Conservation (phyloP, 2,329 filamentous ascomycete species). For the Penicillium verrucosum region DNA sequence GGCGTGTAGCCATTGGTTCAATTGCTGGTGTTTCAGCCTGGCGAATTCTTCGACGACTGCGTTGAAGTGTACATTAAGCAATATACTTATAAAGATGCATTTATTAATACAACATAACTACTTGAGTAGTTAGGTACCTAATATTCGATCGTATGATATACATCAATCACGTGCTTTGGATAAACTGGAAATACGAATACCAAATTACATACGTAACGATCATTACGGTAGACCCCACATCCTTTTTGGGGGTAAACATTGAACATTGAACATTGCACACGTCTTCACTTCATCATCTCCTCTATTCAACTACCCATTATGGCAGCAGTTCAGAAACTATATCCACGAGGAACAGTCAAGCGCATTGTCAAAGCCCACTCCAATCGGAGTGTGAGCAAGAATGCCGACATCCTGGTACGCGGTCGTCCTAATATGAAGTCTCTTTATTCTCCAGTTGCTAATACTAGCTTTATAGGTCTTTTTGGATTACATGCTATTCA, state of each 20-base stretch:
- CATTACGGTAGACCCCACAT: neutral
- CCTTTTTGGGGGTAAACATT: neutral
- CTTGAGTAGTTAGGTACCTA: too few species aligned
- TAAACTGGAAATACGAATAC: neutral
- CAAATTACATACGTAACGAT: neutral
- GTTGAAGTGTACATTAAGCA: neutral
- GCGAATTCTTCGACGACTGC: constrained; percentile 25
- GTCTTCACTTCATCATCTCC: neutral
- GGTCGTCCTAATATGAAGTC: constrained; percentile 20
- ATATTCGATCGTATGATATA: neutral
- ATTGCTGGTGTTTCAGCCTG: constrained; percentile 29
- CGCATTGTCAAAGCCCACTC: constrained; percentile 89
- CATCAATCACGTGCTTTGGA: neutral
- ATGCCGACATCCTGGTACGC: constrained; percentile 75
- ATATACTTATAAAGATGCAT: neutral
- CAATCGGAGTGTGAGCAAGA: constrained; percentile 74
- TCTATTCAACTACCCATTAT: constrained; percentile 37
- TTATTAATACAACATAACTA: too few species aligned
- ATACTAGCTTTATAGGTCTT: constrained; percentile 60
- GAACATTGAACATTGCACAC: neutral
- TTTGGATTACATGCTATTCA: constrained; percentile 78
- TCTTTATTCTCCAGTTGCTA: neutral
- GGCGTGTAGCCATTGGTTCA: constrained; percentile 35
- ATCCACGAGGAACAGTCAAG: constrained; percentile 79
- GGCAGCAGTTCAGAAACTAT: constrained; percentile 68